Conservation (phyloP, 1,284 basidiomycete genomes). For the Irpex sp. region DNA sequence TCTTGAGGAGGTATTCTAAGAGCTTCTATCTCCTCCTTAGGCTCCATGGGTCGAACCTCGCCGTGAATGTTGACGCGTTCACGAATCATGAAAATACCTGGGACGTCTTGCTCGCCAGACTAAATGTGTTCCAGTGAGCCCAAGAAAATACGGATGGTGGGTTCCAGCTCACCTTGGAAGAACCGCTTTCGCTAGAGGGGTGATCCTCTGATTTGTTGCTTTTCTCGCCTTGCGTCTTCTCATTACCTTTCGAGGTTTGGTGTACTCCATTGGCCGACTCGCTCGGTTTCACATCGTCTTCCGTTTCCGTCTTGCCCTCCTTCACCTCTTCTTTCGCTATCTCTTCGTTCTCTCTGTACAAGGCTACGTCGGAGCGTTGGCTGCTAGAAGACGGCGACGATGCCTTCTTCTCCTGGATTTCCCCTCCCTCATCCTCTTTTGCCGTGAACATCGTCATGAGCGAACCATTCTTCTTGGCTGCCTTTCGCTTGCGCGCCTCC, state of each 20-base stretch:
- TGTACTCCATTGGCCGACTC: background rate
- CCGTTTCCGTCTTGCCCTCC: background rate
- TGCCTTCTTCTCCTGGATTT: background rate
- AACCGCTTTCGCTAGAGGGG: background rate
- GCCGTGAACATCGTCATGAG: background rate
- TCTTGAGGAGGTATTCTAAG: constrained; percentile 58
- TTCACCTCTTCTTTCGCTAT: constrained; percentile 22
- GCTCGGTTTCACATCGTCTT: background rate
- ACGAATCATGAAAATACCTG: constrained; percentile 61
- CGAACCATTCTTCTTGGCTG: background rate
- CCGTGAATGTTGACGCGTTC: constrained; percentile 86
- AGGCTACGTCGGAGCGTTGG: constrained; percentile 21
- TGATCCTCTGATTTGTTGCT: background rate
- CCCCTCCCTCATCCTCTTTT: background rate
- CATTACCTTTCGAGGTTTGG: background rate
- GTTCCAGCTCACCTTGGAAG: background rate
- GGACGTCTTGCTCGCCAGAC: constrained; percentile 22
- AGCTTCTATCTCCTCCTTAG: constrained; percentile 60
- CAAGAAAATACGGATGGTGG: background rate
- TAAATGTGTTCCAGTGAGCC: background rate
- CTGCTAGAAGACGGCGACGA: background rate
- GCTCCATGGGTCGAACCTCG: constrained; percentile 75
- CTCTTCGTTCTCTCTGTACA: constrained; percentile 32
- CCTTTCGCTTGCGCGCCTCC: constrained; percentile 2
- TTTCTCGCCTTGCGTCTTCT: background rate